phyloP scores from a whole-genome alignment of 352 stramenopile species.

The Phytopythium oedochilum region DNA sequence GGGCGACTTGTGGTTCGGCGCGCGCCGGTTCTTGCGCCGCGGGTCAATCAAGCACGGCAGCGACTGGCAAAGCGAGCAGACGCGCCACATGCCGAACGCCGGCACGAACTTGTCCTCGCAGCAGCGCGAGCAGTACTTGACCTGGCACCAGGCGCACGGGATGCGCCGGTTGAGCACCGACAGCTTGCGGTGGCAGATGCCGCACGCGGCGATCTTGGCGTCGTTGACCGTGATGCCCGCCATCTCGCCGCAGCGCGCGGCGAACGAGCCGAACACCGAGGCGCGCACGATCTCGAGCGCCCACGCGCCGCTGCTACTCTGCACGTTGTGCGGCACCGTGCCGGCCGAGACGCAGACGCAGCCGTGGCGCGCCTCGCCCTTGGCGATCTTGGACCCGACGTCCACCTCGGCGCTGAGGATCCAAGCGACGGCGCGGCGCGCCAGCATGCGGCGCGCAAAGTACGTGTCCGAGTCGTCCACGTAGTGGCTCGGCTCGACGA shows the following conservation, averaged over 20 bases:
- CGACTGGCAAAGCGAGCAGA: slow-evolving; percentile 74
- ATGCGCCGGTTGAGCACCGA: slow-evolving; percentile 74
- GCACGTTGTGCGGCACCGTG: slow-evolving; percentile 57
- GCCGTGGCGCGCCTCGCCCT: slow-evolving; percentile 61
- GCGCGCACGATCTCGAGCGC: slow-evolving; percentile 82
- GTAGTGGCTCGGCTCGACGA: slow-evolving; percentile 83
- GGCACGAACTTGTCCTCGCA: slow-evolving; percentile 86
- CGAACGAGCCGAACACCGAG: slow-evolving; percentile 80
- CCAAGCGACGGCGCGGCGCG: slow-evolving; percentile 63
- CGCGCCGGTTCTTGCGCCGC: slow-evolving; percentile 63
- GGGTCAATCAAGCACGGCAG: slow-evolving; percentile 81
- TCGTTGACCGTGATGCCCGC: slow-evolving; percentile 75
- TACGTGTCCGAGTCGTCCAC: slow-evolving; percentile 70
- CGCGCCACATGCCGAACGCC: slow-evolving; percentile 67
- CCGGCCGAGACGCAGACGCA: slow-evolving; percentile 79
- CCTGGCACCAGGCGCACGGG: slow-evolving; percentile 79
- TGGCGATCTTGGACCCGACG: slow-evolving; percentile 67
- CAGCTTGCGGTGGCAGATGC: slow-evolving; percentile 81
- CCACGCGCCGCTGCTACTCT: slow-evolving; percentile 69
- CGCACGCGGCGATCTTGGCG: slow-evolving; percentile 61
- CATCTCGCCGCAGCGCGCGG: slow-evolving; percentile 58
- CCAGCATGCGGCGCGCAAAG: slow-evolving; percentile 67
- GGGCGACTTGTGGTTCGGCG: slow-evolving; percentile 57
- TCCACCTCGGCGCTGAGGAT: slow-evolving; percentile 73
- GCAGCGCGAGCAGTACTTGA: slow-evolving; percentile 83